Conservation (phyloP, 345 rosid genomes). For the Linum trigynum region DNA sequence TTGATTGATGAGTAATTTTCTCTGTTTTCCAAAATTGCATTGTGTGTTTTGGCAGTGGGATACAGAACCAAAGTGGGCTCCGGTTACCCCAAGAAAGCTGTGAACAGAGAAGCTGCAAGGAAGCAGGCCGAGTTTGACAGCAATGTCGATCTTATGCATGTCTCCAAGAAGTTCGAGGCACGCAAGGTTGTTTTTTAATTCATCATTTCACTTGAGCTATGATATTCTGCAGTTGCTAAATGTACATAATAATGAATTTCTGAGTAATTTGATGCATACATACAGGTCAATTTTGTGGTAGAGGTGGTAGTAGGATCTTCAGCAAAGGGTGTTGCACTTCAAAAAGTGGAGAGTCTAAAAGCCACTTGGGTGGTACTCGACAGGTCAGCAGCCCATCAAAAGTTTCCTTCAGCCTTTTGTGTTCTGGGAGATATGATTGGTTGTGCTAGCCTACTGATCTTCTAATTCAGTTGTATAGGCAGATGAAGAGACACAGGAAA, state of each 20-base stretch:
- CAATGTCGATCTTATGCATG: constrained; percentile 18
- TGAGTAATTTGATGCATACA: no score
- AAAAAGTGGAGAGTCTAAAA: constrained; percentile 18
- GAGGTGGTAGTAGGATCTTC: constrained; percentile 30
- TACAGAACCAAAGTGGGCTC: constrained; percentile 20
- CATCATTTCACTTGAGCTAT: not conserved
- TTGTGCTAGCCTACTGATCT: not conserved
- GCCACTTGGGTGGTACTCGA: constrained; percentile 43
- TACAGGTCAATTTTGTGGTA: constrained; percentile 25
- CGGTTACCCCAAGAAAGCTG: constrained; percentile 11
- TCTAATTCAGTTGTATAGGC: constrained; percentile 8
- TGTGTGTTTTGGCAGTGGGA: constrained; percentile 11
- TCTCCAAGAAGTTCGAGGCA: constrained; percentile 18
- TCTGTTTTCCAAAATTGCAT: not conserved
- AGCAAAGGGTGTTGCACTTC: constrained; percentile 22
- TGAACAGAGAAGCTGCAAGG: constrained; percentile 10
- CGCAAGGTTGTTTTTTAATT: constrained; percentile 13
- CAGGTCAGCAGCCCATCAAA: constrained; percentile 21
- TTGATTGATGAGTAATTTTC: not conserved
- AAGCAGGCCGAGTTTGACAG: constrained; percentile 24
- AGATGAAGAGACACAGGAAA: constrained; percentile 32
- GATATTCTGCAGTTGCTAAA: not conserved
- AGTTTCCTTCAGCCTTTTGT: not conserved
- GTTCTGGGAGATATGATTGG: not conserved
- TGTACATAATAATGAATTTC: no score